Percentiles rank a stretch among this genome's conserved stretches.
Evolutionary conservation across 495 filamentous ascomycete species (phyloP).

Genomic region (Clavariopsis aquatica): DNA sequence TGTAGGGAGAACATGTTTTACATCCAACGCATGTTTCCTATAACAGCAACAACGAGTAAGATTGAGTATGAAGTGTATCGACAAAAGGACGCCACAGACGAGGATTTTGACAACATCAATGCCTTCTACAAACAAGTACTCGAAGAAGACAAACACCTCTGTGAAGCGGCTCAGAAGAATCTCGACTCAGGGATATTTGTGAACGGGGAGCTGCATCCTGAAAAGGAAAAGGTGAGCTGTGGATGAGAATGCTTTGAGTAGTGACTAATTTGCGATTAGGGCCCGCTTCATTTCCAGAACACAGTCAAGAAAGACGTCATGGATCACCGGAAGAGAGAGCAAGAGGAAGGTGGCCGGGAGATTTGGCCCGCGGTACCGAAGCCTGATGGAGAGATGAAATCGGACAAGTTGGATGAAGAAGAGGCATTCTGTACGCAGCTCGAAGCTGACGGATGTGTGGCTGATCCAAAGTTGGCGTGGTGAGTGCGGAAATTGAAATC

Average conservation of each 20-base stretch:
- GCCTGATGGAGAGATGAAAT: not conserved
- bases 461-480: not conserved
- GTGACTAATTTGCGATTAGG: conserved; percentile 15
- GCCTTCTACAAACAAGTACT: conserved; percentile 50
- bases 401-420: not conserved
- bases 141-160: conserved; percentile 53
- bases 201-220: conserved; percentile 52
- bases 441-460: not conserved
- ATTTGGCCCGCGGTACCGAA: conserved; percentile 51
- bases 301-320: conserved; percentile 47
- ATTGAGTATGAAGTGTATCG: conserved; percentile 56
- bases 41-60: conserved; percentile 41
- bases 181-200: conserved; percentile 49
- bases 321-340: conserved; percentile 48
- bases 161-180: conserved; percentile 49
- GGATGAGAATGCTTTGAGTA: not conserved
- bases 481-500: not conserved
- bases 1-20: conserved; percentile 52
- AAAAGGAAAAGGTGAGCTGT: conserved; percentile 44
- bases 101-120: conserved; percentile 50
- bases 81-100: conserved; percentile 49
- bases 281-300: conserved; percentile 43
- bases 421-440: not conserved
- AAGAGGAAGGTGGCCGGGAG: conserved; percentile 43
- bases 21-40: conserved; percentile 52